Conservation (phyloP, 208 protist species). For the Wallacemonas sp. region DNA sequence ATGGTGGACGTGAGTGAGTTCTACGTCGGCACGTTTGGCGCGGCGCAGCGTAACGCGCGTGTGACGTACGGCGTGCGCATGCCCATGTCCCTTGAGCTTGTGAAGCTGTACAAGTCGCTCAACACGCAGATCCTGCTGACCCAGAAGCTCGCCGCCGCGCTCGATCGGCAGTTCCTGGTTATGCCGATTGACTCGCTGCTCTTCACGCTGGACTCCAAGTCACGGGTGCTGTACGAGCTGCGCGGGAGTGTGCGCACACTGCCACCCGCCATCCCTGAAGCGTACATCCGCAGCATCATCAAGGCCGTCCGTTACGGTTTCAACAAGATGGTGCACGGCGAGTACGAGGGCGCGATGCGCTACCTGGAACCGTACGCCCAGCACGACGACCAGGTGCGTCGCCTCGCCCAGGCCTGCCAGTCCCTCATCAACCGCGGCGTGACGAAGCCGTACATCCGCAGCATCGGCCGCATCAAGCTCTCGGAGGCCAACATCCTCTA, state of each 20-base stretch:
- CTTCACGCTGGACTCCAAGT: conserved; percentile 20
- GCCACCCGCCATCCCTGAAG: conserved; percentile 8
- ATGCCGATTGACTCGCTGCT: conserved; percentile 54
- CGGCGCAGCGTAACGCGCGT: conserved; percentile 34
- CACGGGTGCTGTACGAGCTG: conserved; percentile 49
- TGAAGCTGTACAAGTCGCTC: conserved; percentile 42
- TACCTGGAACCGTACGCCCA: conserved; percentile 27
- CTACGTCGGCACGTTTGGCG: conserved; percentile 66
- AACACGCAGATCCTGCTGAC: conserved; percentile 51
- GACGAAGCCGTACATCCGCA: conserved; percentile 45
- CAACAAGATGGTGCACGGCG: conserved; percentile 45
- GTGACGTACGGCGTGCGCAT: conserved; percentile 40
- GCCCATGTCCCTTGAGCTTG: conserved; percentile 27
- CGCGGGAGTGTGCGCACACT: conserved; percentile 32
- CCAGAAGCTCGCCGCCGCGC: conserved; percentile 39
- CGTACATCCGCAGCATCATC: conserved; percentile 24
- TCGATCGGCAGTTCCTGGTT: conserved; percentile 48
- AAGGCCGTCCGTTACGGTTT: conserved; percentile 41
- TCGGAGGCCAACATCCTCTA: conserved; percentile 24
- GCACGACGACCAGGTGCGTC: conserved; percentile 39
- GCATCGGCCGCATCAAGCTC: conserved; percentile 28
- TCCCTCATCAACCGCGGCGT: conserved; percentile 25
- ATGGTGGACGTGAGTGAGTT: conserved; percentile 67
- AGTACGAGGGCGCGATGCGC: conserved; percentile 37
- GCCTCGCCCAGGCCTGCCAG: conserved; percentile 35